These are phyloP conservation scores for Beauveria sp. DNA, from an alignment of 2,329 filamentous ascomycete species.

Conservation along the genomic window DNA sequence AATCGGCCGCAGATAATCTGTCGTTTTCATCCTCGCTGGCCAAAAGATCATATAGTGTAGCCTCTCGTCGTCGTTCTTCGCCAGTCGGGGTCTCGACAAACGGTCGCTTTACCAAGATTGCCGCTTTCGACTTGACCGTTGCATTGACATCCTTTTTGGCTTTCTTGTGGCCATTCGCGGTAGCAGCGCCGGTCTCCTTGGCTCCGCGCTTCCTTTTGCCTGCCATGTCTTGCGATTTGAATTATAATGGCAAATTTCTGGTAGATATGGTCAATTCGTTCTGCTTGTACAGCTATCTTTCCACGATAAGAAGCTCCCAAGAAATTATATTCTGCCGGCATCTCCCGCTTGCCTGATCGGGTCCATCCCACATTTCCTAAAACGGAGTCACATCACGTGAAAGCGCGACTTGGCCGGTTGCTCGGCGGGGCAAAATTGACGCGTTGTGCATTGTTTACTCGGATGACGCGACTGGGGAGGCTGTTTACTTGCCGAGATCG, in stretches of 20 bases:
- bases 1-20: conserved; percentile 50
- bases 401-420: neutral
- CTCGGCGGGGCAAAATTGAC: conserved; percentile 4
- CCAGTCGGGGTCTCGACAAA: conserved; percentile 46
- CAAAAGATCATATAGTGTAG: conserved; percentile 52
- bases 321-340: conserved; percentile 8
- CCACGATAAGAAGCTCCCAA: conserved; percentile 1
- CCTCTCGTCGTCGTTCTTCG: conserved; percentile 51
- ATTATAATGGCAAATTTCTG: conserved; percentile 13
- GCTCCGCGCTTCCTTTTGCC: conserved; percentile 29
- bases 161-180: conserved; percentile 23
- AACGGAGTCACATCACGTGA: conserved; percentile 2
- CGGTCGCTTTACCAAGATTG: conserved; percentile 26
- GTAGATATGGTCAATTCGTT: conserved; percentile 16
- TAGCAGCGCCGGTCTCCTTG: conserved; percentile 17
- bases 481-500: conserved; percentile 1
- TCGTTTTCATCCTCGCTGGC: conserved; percentile 51
- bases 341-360: neutral
- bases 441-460: conserved; percentile 11
- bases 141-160: conserved; percentile 23
- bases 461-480: conserved; percentile 2
- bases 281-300: neutral
- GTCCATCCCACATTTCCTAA: neutral
- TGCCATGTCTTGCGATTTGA: conserved; percentile 18
- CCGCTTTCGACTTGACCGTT: conserved; percentile 14